Conservation (phyloP, 2,329 filamentous ascomycete species). For the Sphaceloma murrayae region DNA sequence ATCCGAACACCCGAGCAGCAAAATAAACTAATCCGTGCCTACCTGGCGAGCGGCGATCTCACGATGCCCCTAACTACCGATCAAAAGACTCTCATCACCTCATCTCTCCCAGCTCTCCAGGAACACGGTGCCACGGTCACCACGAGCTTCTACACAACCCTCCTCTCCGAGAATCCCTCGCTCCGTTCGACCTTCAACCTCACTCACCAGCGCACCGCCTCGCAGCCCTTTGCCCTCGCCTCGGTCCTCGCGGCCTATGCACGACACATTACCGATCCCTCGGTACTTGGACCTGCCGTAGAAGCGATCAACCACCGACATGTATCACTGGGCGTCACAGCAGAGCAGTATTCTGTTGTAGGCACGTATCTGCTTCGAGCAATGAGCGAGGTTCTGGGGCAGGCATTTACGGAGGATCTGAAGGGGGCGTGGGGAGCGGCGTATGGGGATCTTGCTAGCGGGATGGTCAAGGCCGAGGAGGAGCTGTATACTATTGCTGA, state of each 20-base stretch:
- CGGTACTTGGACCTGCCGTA: conserved; percentile 45
- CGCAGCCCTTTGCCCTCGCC: conserved; percentile 61
- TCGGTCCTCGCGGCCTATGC: conserved; percentile 61
- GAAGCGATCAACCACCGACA: conserved; percentile 71
- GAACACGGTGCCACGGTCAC: conserved; percentile 61
- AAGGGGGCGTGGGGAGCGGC: conserved; percentile 60
- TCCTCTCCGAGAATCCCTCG: conserved; percentile 55
- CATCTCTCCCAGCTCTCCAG: conserved; percentile 59
- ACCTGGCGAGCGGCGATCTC: too few relatives aligned
- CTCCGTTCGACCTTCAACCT: conserved; percentile 64
- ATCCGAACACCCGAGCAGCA: too few relatives aligned
- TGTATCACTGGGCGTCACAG: conserved; percentile 56
- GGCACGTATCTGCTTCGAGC: conserved; percentile 59
- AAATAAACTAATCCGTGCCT: too few relatives aligned
- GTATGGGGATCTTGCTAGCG: conserved; percentile 62
- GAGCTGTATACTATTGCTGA: conserved; percentile 46
- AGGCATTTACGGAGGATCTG: conserved; percentile 55
- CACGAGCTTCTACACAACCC: conserved; percentile 60
- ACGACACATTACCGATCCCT: conserved; percentile 59
- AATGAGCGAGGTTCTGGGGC: conserved; percentile 57
- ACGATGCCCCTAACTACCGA: conserved; percentile 45
- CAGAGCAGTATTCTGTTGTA: conserved; percentile 62
- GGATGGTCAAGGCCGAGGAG: conserved; percentile 60
- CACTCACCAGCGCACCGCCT: conserved; percentile 57
- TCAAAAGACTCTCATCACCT: conserved; percentile 57